Evolutionary conservation across 1,139 yeast genomes (phyloP).

Genomic region (Yamadazyma spencermartinsiae): DNA sequence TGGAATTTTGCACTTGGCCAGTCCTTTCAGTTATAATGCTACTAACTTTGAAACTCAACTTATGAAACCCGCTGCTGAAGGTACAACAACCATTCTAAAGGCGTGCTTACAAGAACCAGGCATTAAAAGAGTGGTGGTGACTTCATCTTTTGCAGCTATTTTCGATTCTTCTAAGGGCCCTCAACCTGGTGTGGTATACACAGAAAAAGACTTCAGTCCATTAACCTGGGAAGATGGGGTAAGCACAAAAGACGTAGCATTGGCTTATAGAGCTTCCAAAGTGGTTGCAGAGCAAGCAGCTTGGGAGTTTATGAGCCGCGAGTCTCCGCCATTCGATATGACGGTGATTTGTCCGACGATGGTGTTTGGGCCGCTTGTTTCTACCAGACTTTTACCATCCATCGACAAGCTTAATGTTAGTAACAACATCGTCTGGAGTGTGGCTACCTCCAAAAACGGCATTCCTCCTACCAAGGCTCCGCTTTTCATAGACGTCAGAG

Average conservation of each 20-base stretch:
- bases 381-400: constrained; percentile 17
- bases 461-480: constrained; percentile 22
- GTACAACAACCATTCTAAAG: constrained; percentile 24
- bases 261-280: constrained; percentile 36
- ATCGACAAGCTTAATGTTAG: constrained; percentile 24
- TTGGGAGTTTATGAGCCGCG: constrained; percentile 47
- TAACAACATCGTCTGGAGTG: constrained; percentile 20
- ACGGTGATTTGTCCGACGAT: constrained; percentile 31
- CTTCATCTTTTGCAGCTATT: constrained; percentile 28
- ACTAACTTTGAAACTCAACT: constrained; percentile 19
- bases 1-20: constrained; percentile 51
- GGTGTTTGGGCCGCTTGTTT: constrained; percentile 41
- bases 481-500: constrained; percentile 39
- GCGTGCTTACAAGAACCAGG: constrained; percentile 22
- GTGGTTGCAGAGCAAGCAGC: constrained; percentile 42
- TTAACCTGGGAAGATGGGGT: constrained; percentile 35
- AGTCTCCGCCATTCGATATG: constrained; percentile 24
- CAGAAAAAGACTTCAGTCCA: constrained; percentile 41
- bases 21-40: constrained; percentile 23
- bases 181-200: constrained; percentile 14
- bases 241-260: constrained; percentile 22
- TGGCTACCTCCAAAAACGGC: constrained; percentile 20
- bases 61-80: constrained; percentile 21
- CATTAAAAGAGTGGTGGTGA: constrained; percentile 25
- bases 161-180: constrained; percentile 14